Evolutionary conservation across 2,329 filamentous ascomycete species (phyloP).

Genomic region (Alternaria triticina): DNA sequence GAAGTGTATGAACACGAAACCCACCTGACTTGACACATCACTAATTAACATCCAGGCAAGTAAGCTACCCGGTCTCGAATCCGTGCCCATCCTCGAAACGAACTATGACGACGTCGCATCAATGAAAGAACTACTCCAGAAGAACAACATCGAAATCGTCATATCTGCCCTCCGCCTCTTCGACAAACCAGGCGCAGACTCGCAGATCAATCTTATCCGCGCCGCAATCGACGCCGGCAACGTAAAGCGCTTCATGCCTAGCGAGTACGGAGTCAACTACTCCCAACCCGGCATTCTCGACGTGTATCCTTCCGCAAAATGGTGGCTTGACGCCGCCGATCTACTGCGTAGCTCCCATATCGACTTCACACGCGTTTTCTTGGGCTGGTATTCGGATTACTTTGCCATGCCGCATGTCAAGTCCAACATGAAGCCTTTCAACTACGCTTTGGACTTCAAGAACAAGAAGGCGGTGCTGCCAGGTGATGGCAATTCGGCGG

Average conservation of each 20-base stretch:
- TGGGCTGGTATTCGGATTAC: conserved; percentile 39
- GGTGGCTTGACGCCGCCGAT: conserved; percentile 17
- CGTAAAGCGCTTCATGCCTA: conserved; percentile 23
- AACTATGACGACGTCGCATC: conserved; percentile 14
- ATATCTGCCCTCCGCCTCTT: conserved; percentile 20
- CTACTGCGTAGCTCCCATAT: conserved; percentile 23
- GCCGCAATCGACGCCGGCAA: conserved; percentile 14
- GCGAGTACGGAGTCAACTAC: conserved; percentile 20
- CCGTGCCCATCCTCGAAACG: conserved; percentile 12
- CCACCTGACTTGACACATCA: neutral
- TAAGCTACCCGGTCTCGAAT: neutral
- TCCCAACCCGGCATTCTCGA: neutral
- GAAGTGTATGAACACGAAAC: conserved; percentile 10
- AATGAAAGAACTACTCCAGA: conserved; percentile 12
- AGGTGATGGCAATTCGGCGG: conserved; percentile 13
- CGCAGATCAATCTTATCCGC: conserved; percentile 26
- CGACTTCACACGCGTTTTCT: conserved; percentile 32
- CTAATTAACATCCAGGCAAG: neutral
- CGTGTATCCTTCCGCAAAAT: conserved; percentile 12
- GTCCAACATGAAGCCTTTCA: conserved; percentile 23
- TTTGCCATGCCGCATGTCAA: conserved; percentile 33
- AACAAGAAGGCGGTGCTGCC: conserved; percentile 19
- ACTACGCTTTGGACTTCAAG: conserved; percentile 24
- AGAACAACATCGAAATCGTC: conserved; percentile 13
- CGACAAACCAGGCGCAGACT: conserved; percentile 6